phyloP scores from a whole-genome alignment of 106 monocot genomes.

The Dendrobium officinale region DNA sequence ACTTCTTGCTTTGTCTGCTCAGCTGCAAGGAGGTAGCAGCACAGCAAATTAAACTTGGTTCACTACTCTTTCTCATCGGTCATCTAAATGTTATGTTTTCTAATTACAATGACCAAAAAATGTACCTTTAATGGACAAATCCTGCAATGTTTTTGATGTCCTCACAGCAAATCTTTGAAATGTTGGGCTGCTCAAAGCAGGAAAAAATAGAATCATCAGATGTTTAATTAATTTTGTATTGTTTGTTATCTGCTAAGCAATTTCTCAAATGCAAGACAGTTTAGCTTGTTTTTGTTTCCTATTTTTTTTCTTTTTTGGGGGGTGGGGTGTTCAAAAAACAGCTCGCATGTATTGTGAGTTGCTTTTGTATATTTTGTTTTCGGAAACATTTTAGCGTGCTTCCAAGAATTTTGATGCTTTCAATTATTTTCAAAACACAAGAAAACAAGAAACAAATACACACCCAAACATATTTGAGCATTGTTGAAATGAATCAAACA shows the following conservation, averaged over 20 bases:
- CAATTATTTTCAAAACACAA: no score
- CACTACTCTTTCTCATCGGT: background rate
- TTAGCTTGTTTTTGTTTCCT: no score
- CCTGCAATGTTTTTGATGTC: conserved; percentile 25
- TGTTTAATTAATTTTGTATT: background rate
- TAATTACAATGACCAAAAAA: background rate
- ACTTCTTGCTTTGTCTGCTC: conserved; percentile 11
- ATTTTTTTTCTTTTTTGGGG: no score
- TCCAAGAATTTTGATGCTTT: no score
- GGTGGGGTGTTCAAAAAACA: no score
- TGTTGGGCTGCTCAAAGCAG: conserved; percentile 17
- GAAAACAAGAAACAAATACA: no score
- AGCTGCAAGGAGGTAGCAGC: conserved; percentile 12
- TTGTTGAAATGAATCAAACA: no score
- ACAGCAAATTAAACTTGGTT: background rate
- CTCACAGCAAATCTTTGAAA: conserved; percentile 46
- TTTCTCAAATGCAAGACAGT: background rate
- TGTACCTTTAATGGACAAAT: conserved; percentile 25
- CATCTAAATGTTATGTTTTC: background rate
- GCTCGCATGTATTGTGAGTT: no score
- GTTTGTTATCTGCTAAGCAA: background rate
- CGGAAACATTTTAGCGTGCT: no score
- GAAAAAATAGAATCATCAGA: background rate
- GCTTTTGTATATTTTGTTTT: no score
- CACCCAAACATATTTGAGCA: no score